Base-by-base conservation (phyloP, 2,329 filamentous ascomycete genomes). In the Ploettnerulaceae sp. region DNA sequence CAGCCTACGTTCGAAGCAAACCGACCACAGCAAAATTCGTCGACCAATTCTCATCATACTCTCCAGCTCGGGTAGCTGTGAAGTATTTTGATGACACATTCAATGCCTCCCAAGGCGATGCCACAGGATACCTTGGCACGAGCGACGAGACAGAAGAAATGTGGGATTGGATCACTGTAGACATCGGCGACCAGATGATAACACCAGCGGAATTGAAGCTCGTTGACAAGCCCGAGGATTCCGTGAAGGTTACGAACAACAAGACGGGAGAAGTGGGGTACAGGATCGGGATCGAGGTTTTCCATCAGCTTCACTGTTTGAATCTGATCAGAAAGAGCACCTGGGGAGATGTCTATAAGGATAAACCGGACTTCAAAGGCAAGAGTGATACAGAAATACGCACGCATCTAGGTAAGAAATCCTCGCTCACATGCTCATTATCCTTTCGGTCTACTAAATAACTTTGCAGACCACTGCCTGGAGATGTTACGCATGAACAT, bases 171-270 rank as follows among this genome's bases (percentile, higher is more conserved):
- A 40, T 48, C 24, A 48, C 46, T 1, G 34, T 32, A 21, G 32
- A 37, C 11, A 48, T 81, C 12, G 76, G 76, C 29, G 76, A 80
- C 57, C 75, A 76, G 49, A 77, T 78, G 74, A 73, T 81, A 44
- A 71, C 71, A 1, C 64, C 68, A 17, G 65, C 70, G 4, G 75
- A 79, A 53, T 71, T 79, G 37, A 63, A 69, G 40, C 69, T 69
- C 15, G 68, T 81, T 0, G 70, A 72, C 4, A 72, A 76, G 42
- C 71, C 71, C 2, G 58, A 63, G 24, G 64, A 69, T 22, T 75
- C 74, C 0, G 64, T 79, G 28, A 72, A 35, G 17, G 14, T 15
- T 17, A 35, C n/a, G n/a, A 20, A 35, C 22, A 71, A 75, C 2
- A 67, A 64, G 36, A 76, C 75, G 2, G 77, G 76, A 15, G 67